These are phyloP conservation scores for Phytophthora palmivora DNA, from an alignment of 352 stramenopile genomes.

Conservation along the genomic window DNA sequence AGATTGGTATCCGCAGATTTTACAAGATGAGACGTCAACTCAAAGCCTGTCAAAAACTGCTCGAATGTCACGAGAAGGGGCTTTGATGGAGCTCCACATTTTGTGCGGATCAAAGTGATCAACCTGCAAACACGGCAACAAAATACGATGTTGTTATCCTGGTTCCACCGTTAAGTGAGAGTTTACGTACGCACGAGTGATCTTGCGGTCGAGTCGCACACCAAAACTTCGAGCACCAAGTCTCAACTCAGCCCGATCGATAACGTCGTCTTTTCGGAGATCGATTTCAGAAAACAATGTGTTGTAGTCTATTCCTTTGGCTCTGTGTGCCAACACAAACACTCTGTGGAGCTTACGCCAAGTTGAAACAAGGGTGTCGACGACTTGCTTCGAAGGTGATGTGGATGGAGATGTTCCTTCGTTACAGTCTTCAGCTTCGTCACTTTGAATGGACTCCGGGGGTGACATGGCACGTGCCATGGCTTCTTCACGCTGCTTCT, in stretches of 20 bases:
- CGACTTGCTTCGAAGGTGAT: conserved; percentile 39
- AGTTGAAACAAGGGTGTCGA: conserved; percentile 49
- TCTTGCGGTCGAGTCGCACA: conserved; percentile 61
- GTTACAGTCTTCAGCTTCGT: not conserved
- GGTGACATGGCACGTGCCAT: conserved; percentile 1
- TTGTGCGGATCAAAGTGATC: conserved; percentile 61
- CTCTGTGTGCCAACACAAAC: conserved; percentile 44
- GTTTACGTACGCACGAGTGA: conserved; percentile 63
- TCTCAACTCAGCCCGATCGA: conserved; percentile 75
- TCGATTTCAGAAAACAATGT: conserved; percentile 60
- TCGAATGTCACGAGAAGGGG: conserved; percentile 53
- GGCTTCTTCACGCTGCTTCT: conserved; percentile 10
- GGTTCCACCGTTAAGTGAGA: not conserved
- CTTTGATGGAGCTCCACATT: conserved; percentile 40
- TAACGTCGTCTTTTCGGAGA: conserved; percentile 49
- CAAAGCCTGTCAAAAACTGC: conserved; percentile 69
- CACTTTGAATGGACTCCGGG: conserved; percentile 13
- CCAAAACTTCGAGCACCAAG: conserved; percentile 54
- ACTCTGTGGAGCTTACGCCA: conserved; percentile 63
- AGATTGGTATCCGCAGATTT: not conserved
- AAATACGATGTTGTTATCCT: conserved; percentile 10
- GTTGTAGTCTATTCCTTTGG: conserved; percentile 28
- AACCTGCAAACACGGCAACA: conserved; percentile 34
- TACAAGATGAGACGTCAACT: conserved; percentile 27
- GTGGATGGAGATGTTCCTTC: conserved; percentile 4